These are phyloP conservation scores for Spergularia bocconei DNA, from an alignment of 148 eudicot species.

Conservation along the genomic window DNA sequence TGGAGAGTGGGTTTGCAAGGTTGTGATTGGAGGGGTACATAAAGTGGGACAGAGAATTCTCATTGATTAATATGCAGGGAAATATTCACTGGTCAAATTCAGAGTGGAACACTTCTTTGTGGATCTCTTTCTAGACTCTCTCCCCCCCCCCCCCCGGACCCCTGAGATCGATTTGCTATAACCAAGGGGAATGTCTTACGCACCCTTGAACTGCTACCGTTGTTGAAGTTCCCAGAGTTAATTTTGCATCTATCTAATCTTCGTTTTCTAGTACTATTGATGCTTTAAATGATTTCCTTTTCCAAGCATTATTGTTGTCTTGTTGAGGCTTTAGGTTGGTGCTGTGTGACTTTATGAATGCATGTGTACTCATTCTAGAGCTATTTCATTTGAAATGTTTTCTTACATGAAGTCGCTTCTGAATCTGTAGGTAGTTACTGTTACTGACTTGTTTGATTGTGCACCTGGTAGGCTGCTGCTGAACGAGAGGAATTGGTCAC, in stretches of 20 bases:
- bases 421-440: background rate
- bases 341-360: no score
- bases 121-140: background rate
- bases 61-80: background rate
- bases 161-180: background rate
- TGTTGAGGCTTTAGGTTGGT: no score
- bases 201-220: background rate
- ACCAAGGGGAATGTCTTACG: background rate
- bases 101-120: background rate
- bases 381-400: no score
- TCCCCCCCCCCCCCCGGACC: background rate
- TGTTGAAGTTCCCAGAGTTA: background rate
- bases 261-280: no score
- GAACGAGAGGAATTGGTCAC: conserved; percentile 27
- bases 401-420: background rate
- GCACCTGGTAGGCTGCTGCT: conserved; percentile 36
- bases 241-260: no score
- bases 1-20: no score
- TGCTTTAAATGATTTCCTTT: no score
- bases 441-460: background rate
- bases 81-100: background rate
- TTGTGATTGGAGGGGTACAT: no score
- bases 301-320: no score
- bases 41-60: no score
- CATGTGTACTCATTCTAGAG: no score